Evolutionary conservation across 2,329 filamentous ascomycete species (phyloP).

Genomic region (Teratosphaeria nubilosa): DNA sequence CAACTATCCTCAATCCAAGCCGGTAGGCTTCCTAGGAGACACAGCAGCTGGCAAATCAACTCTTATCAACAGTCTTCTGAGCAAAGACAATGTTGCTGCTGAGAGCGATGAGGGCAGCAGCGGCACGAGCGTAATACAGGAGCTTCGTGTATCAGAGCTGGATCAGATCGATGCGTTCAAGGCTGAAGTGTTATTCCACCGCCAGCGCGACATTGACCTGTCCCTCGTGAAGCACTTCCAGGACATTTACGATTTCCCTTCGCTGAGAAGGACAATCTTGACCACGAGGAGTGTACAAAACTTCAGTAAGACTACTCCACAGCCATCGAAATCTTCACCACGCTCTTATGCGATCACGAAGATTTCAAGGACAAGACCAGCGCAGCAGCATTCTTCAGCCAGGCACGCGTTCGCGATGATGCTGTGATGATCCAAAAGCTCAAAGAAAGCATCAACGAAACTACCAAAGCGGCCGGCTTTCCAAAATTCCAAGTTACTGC

Average conservation of each 20-base stretch:
- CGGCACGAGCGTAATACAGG: constrained; percentile 4
- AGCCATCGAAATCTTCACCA: background rate
- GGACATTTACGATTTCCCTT: background rate
- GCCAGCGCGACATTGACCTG: background rate
- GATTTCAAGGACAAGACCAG: background rate
- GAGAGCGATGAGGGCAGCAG: constrained; percentile 1
- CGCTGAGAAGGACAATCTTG: background rate
- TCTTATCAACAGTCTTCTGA: constrained; percentile 2
- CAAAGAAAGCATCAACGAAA: constrained; percentile 1
- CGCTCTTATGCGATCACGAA: background rate
- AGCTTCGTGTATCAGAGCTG: background rate
- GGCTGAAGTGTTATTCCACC: background rate
- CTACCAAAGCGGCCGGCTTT: background rate
- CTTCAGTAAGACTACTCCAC: background rate
- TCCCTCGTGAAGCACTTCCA: background rate
- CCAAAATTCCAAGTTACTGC: constrained; percentile 1
- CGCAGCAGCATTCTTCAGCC: background rate
- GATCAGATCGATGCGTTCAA: background rate
- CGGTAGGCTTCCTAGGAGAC: constrained; percentile 2
- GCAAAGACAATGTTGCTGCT: background rate
- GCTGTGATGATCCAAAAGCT: background rate
- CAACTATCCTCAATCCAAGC: background rate
- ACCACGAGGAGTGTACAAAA: background rate
- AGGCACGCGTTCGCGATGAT: background rate
- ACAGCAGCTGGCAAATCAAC: constrained; percentile 4